phyloP scores from a whole-genome alignment of 257 asterid genomes.

The Vinca minor region DNA sequence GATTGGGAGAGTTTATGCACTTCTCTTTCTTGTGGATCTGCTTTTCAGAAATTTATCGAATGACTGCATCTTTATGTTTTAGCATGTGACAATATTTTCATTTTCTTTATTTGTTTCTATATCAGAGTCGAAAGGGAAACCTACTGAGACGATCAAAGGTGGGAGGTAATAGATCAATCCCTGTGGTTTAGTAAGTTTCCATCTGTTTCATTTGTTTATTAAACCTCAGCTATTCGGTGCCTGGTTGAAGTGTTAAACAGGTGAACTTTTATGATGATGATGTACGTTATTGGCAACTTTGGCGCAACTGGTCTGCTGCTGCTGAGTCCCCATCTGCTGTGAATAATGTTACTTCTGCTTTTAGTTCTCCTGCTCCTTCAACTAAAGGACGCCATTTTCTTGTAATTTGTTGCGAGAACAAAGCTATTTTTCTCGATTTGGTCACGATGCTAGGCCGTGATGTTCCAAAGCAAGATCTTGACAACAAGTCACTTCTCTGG shows the following conservation, averaged over 20 bases:
- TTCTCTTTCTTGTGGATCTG: not conserved
- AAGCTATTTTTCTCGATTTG: constrained; percentile 90
- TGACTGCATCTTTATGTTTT: not conserved
- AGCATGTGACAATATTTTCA: not conserved
- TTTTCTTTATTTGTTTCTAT: constrained; percentile 15
- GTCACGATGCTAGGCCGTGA: constrained; percentile 99
- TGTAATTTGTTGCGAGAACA: constrained; percentile 93
- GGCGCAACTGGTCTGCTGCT: constrained; percentile 84
- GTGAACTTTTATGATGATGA: constrained; percentile 96
- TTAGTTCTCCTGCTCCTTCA: constrained; percentile 83
- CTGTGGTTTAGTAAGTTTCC: not conserved
- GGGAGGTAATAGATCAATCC: constrained; percentile 63
- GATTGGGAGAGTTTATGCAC: not conserved
- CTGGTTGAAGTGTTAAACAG: constrained; percentile 87
- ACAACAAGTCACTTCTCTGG: constrained; percentile 89
- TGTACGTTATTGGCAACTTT: constrained; percentile 88
- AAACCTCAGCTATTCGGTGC: constrained; percentile 29
- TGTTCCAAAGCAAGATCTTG: constrained; percentile 97
- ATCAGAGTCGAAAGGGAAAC: constrained; percentile 80
- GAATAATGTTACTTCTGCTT: constrained; percentile 62
- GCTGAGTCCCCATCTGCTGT: constrained; percentile 92
- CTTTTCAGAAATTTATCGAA: not conserved
- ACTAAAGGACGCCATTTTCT: constrained; percentile 98
- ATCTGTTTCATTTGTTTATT: not conserved
- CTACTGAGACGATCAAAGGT: constrained; percentile 93